phyloP scores from a whole-genome alignment of 2,329 filamentous ascomycete genomes.

The Hortaea werneckii region DNA sequence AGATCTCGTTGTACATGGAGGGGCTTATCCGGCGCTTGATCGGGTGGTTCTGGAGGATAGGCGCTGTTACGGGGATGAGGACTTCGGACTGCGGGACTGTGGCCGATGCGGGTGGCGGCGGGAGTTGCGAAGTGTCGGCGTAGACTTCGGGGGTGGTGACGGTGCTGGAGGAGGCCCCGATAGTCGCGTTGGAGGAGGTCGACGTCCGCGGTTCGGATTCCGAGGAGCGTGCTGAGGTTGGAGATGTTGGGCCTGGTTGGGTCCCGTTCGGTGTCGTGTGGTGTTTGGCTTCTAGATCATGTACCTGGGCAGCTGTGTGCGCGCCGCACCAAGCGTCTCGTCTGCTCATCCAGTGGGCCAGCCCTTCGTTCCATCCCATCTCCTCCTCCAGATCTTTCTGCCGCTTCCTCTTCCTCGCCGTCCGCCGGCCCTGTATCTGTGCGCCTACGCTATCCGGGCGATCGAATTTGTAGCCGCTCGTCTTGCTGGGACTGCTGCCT shows the following conservation, averaged over 20 bases:
- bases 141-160: constrained; percentile 12
- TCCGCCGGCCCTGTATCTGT: constrained; percentile 20
- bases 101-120: constrained; percentile 6
- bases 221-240: constrained; percentile 18
- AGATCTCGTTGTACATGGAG: constrained; percentile 67
- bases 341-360: constrained; percentile 67
- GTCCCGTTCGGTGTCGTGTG: constrained; percentile 3
- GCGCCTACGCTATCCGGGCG: constrained; percentile 34
- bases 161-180: constrained; percentile 2
- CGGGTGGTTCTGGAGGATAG: constrained; percentile 64
- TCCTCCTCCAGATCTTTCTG: constrained; percentile 30
- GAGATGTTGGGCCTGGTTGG: background rate
- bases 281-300: constrained; percentile 2
- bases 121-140: constrained; percentile 4
- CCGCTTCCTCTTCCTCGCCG: constrained; percentile 28
- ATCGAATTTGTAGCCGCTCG: constrained; percentile 32
- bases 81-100: constrained; percentile 4
- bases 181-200: constrained; percentile 23
- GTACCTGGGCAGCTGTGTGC: constrained; percentile 37
- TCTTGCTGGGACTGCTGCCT: constrained; percentile 8
- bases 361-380: constrained; percentile 63
- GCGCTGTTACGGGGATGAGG: constrained; percentile 61
- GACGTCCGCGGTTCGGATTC: constrained; percentile 26
- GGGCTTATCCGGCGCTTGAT: constrained; percentile 69
- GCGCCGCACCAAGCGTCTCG: constrained; percentile 82